A percentile compares a stretch with the other conserved stretches of the same genome.
Evolutionary conservation across 306 rosid species (phyloP).

Genomic region (Betula pendula): DNA sequence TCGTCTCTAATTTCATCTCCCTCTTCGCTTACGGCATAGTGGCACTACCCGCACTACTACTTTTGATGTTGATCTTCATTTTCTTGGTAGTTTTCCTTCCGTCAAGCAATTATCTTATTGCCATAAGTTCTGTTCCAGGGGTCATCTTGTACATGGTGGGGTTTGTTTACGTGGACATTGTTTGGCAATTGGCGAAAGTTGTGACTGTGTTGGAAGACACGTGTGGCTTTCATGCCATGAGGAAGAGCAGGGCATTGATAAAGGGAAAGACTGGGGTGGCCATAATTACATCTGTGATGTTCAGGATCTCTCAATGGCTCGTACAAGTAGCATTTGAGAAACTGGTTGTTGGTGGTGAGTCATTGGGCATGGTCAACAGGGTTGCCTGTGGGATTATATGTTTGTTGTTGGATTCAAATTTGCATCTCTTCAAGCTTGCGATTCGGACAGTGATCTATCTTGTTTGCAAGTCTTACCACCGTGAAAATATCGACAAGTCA

Average conservation of each 20-base stretch:
- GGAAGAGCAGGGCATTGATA: conserved; percentile 52
- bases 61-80: background rate
- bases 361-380: conserved; percentile 21
- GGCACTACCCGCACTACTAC: too few relatives aligned
- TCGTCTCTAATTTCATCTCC: conserved; percentile 41
- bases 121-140: background rate
- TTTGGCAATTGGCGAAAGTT: conserved; percentile 75
- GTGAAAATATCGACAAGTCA: conserved; percentile 73
- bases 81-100: background rate
- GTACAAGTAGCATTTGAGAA: conserved; percentile 32
- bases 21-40: conserved; percentile 40
- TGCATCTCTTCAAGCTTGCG: conserved; percentile 55
- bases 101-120: rapidly evolving
- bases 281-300: conserved; percentile 15
- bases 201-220: conserved; percentile 67
- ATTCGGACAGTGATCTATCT: conserved; percentile 69
- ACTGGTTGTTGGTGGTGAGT: conserved; percentile 44
- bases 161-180: conserved; percentile 41
- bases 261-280: conserved; percentile 60
- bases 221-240: conserved; percentile 69
- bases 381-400: conserved; percentile 42
- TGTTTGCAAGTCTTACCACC: conserved; percentile 86
- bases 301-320: background rate
- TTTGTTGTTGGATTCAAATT: conserved; percentile 37
- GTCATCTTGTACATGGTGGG: conserved; percentile 42